Conservation (phyloP, 2,329 filamentous ascomycete species). For the Ophiosphaerella narmari region DNA sequence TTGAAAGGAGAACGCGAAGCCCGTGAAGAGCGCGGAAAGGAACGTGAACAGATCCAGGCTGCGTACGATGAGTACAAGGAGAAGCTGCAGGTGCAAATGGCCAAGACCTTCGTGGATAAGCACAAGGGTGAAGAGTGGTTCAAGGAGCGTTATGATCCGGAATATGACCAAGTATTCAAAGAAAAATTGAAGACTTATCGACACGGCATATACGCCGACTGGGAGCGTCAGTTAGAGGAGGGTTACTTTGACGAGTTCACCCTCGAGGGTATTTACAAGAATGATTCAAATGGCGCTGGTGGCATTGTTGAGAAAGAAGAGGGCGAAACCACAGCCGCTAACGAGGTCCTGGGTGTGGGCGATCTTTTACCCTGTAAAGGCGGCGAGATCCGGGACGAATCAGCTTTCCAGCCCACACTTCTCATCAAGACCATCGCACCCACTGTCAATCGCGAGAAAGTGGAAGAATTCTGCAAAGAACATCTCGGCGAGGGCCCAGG, state of each 20-base stretch:
- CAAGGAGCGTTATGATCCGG: constrained; percentile 87
- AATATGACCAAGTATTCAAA: constrained; percentile 76
- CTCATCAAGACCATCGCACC: constrained; percentile 98
- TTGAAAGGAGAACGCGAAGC: constrained; percentile 67
- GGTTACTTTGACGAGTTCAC: constrained; percentile 94
- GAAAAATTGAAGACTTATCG: constrained; percentile 79
- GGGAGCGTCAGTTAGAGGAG: constrained; percentile 83
- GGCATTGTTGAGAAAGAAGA: constrained; percentile 92
- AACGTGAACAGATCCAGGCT: constrained; percentile 76
- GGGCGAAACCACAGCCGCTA: constrained; percentile 87
- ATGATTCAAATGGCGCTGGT: constrained; percentile 83
- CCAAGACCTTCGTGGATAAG: constrained; percentile 83
- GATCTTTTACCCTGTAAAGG: constrained; percentile 84
- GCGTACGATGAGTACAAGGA: constrained; percentile 70
- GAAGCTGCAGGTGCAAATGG: constrained; percentile 73
- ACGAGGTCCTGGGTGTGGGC: constrained; percentile 89
- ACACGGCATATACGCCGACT: constrained; percentile 77
- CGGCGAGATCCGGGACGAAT: constrained; percentile 87
- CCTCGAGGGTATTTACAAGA: constrained; percentile 90
- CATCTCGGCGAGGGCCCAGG: constrained; percentile 89
- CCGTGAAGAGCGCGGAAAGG: constrained; percentile 76
- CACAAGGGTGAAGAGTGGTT: constrained; percentile 99
- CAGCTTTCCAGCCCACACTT: constrained; percentile 84
- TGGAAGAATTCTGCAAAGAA: constrained; percentile 93
- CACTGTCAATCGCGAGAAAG: constrained; percentile 89